Evolutionary conservation across 352 stramenopile genomes (phyloP), one percentile per base, ranked within the genome.

Genomic region (Phytophthora tubulina): DNA sequence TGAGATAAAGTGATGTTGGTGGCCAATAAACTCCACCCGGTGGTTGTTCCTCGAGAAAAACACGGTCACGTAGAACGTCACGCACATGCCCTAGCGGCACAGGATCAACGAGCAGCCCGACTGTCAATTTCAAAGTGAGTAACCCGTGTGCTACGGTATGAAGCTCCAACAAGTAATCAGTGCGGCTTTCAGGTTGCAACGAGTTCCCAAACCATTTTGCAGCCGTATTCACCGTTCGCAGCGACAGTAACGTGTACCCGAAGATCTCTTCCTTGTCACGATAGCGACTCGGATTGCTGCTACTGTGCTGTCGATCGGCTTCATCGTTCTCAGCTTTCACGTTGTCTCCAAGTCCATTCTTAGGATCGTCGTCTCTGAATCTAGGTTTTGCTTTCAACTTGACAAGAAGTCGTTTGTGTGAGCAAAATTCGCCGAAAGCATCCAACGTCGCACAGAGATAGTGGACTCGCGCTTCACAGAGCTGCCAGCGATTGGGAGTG

Each of bases 401-500:
- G 32, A 96, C 90, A 0, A 84, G 58, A 27, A 96, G 60, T 4
- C 78, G 80, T 50, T 93, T 90, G 14, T 92, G 75, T 13, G 73
- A 69, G 59, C 86, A 93, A 48, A 88, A 93, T 15, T 90, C 81
- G 13, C 70, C 82, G 62, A 96, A 93, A 4, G 70, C 77, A n/a
- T 91, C 84, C n/a, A 81, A 63, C 4, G 88, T 89, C 1, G 86
- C 75, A 17, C 84, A 82, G 1, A 92, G 36, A 70, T 94, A 93
- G 63, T 96, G 86, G 0, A 93, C 55, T 0, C 86, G 74, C 0
- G 86, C 78, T 59, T 96, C 88, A 65, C 85, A 94, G 3, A 96
- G 76, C 58, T 96, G 88, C 88, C 88, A 96, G 0, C 88, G 85
- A 33, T 96, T 94, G 0, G 80, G 83, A 7, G 88, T 94, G 55